Percentiles rank a stretch among this genome's conserved stretches.
Evolutionary conservation across 352 stramenopile species (phyloP).

Genomic region (Globisporangium nunn): DNA sequence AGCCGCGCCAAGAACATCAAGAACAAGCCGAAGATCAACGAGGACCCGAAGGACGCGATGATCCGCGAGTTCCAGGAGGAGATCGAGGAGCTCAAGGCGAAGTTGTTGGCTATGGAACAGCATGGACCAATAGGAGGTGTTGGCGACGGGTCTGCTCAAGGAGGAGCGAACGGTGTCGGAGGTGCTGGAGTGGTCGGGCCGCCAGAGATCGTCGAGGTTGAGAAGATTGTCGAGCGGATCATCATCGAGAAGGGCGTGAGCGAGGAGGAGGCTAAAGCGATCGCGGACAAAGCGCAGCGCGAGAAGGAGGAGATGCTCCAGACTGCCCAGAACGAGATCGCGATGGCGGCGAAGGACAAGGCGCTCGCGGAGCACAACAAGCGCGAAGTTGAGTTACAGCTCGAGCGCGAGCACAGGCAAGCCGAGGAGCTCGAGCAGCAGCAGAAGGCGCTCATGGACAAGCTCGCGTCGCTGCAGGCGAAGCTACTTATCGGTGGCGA

Average conservation of each 20-base stretch:
- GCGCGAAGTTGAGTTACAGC: slow-evolving; percentile 75
- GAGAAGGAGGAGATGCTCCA: slow-evolving; percentile 75
- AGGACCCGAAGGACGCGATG: slow-evolving; percentile 97
- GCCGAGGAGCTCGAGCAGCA: slow-evolving; percentile 59
- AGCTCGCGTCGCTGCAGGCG: slow-evolving; percentile 88
- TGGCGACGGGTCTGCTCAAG: neutral
- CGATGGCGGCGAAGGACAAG: slow-evolving; percentile 71
- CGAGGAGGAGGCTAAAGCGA: slow-evolving; percentile 65
- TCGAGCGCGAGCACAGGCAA: slow-evolving; percentile 85
- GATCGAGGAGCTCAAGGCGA: slow-evolving; percentile 91
- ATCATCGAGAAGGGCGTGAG: slow-evolving; percentile 82
- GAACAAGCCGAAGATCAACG: slow-evolving; percentile 98
- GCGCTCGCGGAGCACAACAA: slow-evolving; percentile 81
- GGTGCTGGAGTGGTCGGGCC: slow-evolving; percentile 6
- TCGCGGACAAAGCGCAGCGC: slow-evolving; percentile 60
- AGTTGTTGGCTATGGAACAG: slow-evolving; percentile 51
- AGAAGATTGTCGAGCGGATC: slow-evolving; percentile 82
- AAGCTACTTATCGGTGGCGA: slow-evolving; percentile 90
- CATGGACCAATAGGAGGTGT: slow-evolving; percentile 15
- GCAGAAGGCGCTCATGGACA: slow-evolving; percentile 73
- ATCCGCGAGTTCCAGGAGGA: slow-evolving; percentile 96
- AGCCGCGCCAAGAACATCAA: slow-evolving; percentile 99
- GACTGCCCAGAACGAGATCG: slow-evolving; percentile 62
- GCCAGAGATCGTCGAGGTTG: slow-evolving; percentile 56
- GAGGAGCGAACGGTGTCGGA: neutral